phyloP scores from a whole-genome alignment of 352 stramenopile genomes.

The Pythium aristosporum region DNA sequence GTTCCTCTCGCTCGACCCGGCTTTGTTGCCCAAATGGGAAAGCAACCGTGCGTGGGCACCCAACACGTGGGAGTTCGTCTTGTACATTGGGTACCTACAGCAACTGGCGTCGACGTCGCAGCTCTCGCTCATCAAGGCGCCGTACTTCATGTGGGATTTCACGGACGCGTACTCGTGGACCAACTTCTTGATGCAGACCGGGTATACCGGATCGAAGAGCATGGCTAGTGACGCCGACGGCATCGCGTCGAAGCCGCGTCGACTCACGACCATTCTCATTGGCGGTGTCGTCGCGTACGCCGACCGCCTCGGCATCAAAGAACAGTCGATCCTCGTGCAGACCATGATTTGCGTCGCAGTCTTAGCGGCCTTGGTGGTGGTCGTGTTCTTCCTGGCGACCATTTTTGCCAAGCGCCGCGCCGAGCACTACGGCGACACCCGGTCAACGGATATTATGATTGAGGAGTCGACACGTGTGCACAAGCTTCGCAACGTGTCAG shows the following conservation, averaged over 20 bases:
- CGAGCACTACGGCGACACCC: constrained; percentile 42
- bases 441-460: constrained; percentile 37
- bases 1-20: constrained; percentile 52
- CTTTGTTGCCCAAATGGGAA: constrained; percentile 29
- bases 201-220: constrained; percentile 8
- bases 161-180: constrained; percentile 71
- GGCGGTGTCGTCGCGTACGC: constrained; percentile 56
- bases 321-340: constrained; percentile 45
- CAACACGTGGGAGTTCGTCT: constrained; percentile 77
- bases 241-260: constrained; percentile 16
- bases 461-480: constrained; percentile 46
- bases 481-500: constrained; percentile 53
- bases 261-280: constrained; percentile 52
- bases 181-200: constrained; percentile 50
- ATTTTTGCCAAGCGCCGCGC: constrained; percentile 55
- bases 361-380: constrained; percentile 33
- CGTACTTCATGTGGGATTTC: constrained; percentile 69
- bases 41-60: constrained; percentile 52
- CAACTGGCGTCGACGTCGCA: constrained; percentile 60
- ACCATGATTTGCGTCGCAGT: constrained; percentile 42
- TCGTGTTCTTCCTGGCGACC: constrained; percentile 40
- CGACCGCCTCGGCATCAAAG: constrained; percentile 52
- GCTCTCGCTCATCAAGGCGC: constrained; percentile 62
- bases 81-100: constrained; percentile 49
- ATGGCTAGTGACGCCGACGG: constrained; percentile 12